Evolutionary conservation across 2,329 filamentous ascomycete genomes (phyloP).

Genomic region (Venturia oleaginea): DNA sequence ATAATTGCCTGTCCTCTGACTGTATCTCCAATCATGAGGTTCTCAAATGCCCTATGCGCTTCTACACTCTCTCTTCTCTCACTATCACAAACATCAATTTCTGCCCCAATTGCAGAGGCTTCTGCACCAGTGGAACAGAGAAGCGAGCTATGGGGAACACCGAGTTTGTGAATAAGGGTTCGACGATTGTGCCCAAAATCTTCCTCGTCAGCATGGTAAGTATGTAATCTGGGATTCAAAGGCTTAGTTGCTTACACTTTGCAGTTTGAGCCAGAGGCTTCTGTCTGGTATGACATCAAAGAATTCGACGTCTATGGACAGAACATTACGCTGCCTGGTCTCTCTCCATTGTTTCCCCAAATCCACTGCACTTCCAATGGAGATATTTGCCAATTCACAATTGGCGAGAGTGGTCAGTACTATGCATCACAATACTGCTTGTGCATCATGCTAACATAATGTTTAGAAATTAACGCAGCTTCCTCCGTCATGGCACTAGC

Average conservation of each 20-base stretch:
- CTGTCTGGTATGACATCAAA: slow-evolving; percentile 47
- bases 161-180: slow-evolving; percentile 17
- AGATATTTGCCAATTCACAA: slow-evolving; percentile 58
- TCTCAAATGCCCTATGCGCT: background rate
- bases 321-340: slow-evolving; percentile 51
- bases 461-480: slow-evolving; percentile 63
- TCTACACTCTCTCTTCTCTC: background rate
- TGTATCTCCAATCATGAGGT: background rate
- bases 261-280: slow-evolving; percentile 30
- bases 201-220: slow-evolving; percentile 50
- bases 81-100: background rate
- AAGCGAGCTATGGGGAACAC: background rate
- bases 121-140: background rate
- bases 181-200: slow-evolving; percentile 49
- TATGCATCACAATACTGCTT: background rate
- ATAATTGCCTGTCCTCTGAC: background rate
- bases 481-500: slow-evolving; percentile 54
- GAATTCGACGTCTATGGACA: slow-evolving; percentile 48
- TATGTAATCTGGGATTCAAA: background rate
- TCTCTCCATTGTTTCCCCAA: slow-evolving; percentile 56
- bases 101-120: background rate
- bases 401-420: slow-evolving; percentile 44
- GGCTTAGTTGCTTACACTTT: background rate
- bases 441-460: background rate
- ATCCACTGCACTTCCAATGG: slow-evolving; percentile 54